Percentiles rank a stretch among this genome's conserved stretches.
Evolutionary conservation across 352 stramenopile species (phyloP).

Genomic region (Phytophthora constricta): DNA sequence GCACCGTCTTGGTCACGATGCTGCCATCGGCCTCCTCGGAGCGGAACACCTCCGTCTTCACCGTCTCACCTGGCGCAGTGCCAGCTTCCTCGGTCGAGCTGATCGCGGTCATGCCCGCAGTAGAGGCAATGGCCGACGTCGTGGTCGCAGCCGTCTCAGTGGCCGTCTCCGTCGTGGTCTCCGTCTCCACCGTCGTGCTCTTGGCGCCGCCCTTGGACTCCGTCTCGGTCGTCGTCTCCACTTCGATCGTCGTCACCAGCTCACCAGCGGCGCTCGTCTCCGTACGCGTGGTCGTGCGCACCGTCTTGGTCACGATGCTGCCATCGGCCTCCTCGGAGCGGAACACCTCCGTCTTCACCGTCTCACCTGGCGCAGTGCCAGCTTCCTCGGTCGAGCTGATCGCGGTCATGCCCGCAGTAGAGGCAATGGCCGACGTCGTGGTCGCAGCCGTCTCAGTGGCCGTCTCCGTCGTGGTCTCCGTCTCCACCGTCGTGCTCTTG

Average conservation of each 20-base stretch:
- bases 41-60: conserved; percentile 19
- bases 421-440: conserved; percentile 12
- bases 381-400: conserved; percentile 13
- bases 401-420: conserved; percentile 2
- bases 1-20: conserved; percentile 8
- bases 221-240: conserved; percentile 16
- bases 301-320: conserved; percentile 17
- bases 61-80: conserved; percentile 12
- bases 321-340: conserved; percentile 12
- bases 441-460: conserved; percentile 7
- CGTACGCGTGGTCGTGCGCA: conserved; percentile 7
- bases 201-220: conserved; percentile 10
- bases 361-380: conserved; percentile 6
- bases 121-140: conserved; percentile 11
- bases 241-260: conserved; percentile 20
- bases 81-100: conserved; percentile 18
- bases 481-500: conserved; percentile 13
- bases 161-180: conserved; percentile 19
- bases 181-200: conserved; percentile 15
- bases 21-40: conserved; percentile 10
- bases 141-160: conserved; percentile 15
- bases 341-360: conserved; percentile 17
- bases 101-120: conserved; percentile 10
- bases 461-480: conserved; percentile 13
- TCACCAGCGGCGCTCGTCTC: conserved; percentile 6